Percentiles rank a stretch among this genome's conserved stretches.
Evolutionary conservation across 352 stramenopile genomes (phyloP).

Genomic region (Phytophthora lateralis): DNA sequence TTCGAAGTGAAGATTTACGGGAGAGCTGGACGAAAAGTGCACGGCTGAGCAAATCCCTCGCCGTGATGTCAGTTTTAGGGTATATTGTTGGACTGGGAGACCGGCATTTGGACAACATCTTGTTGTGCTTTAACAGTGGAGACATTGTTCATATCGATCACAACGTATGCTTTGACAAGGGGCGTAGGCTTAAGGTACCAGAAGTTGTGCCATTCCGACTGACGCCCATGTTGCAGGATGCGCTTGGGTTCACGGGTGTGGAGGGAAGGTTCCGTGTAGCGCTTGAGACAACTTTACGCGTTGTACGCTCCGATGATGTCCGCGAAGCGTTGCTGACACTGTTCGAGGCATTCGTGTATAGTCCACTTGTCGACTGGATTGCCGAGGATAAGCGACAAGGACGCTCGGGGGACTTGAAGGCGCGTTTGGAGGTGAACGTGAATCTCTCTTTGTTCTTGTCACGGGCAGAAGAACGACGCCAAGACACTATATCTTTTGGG

Average conservation of each 20-base stretch:
- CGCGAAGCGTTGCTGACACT: constrained; percentile 76
- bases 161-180: constrained; percentile 93
- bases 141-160: constrained; percentile 94
- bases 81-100: constrained; percentile 92
- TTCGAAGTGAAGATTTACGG: constrained; percentile 57
- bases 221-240: constrained; percentile 81
- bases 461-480: constrained; percentile 72
- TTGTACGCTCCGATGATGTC: constrained; percentile 64
- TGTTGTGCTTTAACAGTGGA: constrained; percentile 78
- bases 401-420: constrained; percentile 54
- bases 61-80: constrained; percentile 89
- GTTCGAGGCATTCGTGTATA: constrained; percentile 88
- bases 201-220: constrained; percentile 92
- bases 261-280: constrained; percentile 76
- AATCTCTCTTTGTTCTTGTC: constrained; percentile 88
- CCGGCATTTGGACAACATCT: constrained; percentile 92
- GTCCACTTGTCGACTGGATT: constrained; percentile 83
- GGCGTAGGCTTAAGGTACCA: constrained; percentile 83
- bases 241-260: constrained; percentile 73
- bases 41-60: constrained; percentile 73
- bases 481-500: constrained; percentile 62
- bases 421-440: constrained; percentile 82
- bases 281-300: constrained; percentile 76
- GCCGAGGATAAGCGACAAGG: constrained; percentile 45
- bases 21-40: constrained; percentile 65